phyloP scores from a whole-genome alignment of 2,329 filamentous ascomycete species.

The Eurotiales sp. region DNA sequence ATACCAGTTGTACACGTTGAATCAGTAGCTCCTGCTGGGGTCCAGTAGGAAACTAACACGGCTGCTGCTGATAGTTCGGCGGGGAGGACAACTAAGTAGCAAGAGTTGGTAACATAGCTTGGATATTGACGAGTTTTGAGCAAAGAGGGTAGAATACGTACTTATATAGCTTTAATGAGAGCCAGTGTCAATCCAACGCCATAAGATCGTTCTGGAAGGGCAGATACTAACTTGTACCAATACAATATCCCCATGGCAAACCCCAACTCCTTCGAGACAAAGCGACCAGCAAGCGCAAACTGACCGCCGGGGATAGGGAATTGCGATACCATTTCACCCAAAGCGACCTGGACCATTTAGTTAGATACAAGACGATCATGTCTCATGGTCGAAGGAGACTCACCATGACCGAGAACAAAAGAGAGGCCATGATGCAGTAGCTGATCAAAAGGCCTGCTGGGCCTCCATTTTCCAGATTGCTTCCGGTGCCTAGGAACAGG shows the following conservation, averaged over 20 bases:
- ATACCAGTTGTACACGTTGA: constrained; percentile 18
- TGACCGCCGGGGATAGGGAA: constrained; percentile 41
- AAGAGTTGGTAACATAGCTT: background rate
- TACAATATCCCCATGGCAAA: constrained; percentile 45
- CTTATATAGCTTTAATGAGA: background rate
- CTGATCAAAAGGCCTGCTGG: constrained; percentile 52
- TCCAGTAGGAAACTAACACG: constrained; percentile 63
- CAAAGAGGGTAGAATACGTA: background rate
- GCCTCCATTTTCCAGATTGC: constrained; percentile 49
- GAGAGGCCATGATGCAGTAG: constrained; percentile 47
- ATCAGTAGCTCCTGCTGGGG: constrained; percentile 35
- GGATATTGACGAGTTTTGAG: background rate
- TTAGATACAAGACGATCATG: too few species aligned
- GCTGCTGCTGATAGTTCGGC: constrained; percentile 63
- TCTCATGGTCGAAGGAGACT: background rate
- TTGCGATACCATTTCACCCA: constrained; percentile 41
- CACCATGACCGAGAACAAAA: constrained; percentile 27
- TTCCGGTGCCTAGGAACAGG: constrained; percentile 53
- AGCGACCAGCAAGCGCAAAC: constrained; percentile 43
- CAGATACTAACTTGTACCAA: constrained; percentile 48
- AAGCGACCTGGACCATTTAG: too few species aligned
- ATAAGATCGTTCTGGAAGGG: constrained; percentile 25
- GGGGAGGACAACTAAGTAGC: constrained; percentile 17
- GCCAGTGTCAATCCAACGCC: background rate
- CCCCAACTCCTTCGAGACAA: constrained; percentile 40